Base-by-base conservation (phyloP, 2,329 filamentous ascomycete genomes). In the Sphaerulina musiva region DNA sequence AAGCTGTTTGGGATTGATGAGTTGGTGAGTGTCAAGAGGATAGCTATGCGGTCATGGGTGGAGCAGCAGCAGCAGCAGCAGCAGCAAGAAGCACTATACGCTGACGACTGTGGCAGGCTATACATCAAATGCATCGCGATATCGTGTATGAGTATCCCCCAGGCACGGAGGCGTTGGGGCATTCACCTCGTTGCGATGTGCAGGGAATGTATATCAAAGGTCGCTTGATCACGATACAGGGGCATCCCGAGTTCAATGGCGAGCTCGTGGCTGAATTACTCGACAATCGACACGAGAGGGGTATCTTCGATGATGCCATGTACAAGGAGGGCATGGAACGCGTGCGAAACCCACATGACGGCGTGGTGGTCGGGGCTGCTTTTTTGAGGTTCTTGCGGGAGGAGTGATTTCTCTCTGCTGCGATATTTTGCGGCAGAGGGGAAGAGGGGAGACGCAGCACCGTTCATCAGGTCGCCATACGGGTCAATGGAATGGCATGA, bases 61-160 rank as follows among this genome's bases (percentile, higher is more conserved):
- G 14, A 20, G 20, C 20, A 20, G 20, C 20, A 20, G 20, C 20
- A 20, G 20, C 20, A 20, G 20, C 39, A n/a, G 10, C 39, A 7
- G n/a, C 39, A 41, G 12, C 17, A 7, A 17, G 14, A 17, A 17
- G 14, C 14, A 17, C 14, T 17, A 17, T 23, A 26, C 11, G 17
- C 26, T 23, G 42, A 29, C 26, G 26, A 29, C 26, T 4, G 23
- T 29, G 17, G 11, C 62, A 87, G 84, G 77, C 77, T 23, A 80
- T 95, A 57, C 85, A 91, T 68, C 88, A 95, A 70, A 92, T 95
- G 87, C 89, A 95, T 71, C 81, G 83, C 59, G 89, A 96, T 67
- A 80, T 86, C 38, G 85, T 92, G 4, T 79, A 78, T 62, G 71
- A 76, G 20, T 81, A 82, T 51, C 88, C 89, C 0, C 65, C 75